These are phyloP conservation scores for Prinsepia uniflora DNA, from an alignment of 306 rosid species.

Conservation along the genomic window DNA sequence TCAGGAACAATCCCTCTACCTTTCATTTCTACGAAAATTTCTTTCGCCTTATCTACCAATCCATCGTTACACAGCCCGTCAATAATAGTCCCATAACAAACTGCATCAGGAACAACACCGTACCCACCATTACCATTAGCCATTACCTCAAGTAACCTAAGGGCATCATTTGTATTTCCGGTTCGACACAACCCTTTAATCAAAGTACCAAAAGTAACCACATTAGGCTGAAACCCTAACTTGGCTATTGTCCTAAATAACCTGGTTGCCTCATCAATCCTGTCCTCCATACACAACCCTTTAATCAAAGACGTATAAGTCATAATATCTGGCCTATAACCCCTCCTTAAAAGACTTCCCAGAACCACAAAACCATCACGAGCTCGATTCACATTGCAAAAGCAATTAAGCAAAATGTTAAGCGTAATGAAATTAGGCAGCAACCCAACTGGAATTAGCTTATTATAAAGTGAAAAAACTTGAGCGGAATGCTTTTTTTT, in stretches of 20 bases:
- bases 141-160: constrained; percentile 41
- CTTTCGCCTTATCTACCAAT: no score
- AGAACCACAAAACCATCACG: constrained; percentile 30
- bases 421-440: constrained; percentile 22
- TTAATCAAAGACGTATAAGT: constrained; percentile 37
- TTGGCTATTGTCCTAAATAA: constrained; percentile 24
- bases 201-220: constrained; percentile 31
- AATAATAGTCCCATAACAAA: no score
- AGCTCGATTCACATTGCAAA: constrained; percentile 30
- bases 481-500: constrained; percentile 34
- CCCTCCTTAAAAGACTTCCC: constrained; percentile 33
- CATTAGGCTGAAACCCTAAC: background rate
- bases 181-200: constrained; percentile 45
- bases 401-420: constrained; percentile 40
- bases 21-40: no score
- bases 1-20: no score
- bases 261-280: constrained; percentile 22
- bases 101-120: constrained; percentile 24
- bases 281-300: constrained; percentile 42
- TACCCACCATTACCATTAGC: constrained; percentile 16
- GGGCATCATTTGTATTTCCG: constrained; percentile 26
- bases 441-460: constrained; percentile 15
- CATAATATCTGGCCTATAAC: constrained; percentile 28
- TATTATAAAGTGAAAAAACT: constrained; percentile 7
- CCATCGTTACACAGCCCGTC: no score